Evolutionary conservation across 2,329 filamentous ascomycete species (phyloP), one percentile per base, ranked within the genome.

Genomic region (Fusarium anthophilum): DNA sequence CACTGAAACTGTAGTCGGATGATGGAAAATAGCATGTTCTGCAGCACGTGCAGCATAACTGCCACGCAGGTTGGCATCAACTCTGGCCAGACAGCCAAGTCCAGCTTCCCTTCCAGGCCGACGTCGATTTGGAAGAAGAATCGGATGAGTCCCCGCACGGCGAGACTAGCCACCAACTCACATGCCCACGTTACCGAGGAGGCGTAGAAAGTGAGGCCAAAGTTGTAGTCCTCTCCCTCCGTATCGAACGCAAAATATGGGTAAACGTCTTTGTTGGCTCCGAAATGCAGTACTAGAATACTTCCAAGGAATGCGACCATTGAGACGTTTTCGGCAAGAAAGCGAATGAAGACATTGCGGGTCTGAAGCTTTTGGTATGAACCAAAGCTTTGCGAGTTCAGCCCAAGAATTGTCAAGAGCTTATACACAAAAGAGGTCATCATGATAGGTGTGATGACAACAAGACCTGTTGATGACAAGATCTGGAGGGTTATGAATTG

Each of bases 1-100:
- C 67, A 79, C 45, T 81, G 84, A 75, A 93, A 92, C 72, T 89
- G 87, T 77, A 93, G 82, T 72, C 91, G 86, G 41, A 92, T 88
- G 76, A 93, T 92, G 51, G 89, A 91, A 82, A 93, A 92, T 63
- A 93, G 81, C 91, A 93, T 93, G 80, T 92, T 93, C 82, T 93
- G 91, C 81, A 92, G 79, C 57, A 92, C 91, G 76, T 93, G 91
- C 79, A 92, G 83, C 83, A 90, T 90, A 28, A 92, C 91, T 28
- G 89, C 89, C 26, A 91, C 88, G 62, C 89, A 89, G 7, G 91
- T 91, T 24, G 91, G 91, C 76, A 93, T 81, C 77, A 93, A 81
- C 83, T 92, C 91, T 5, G 91, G 91, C 89, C 91, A 92, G 63
- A 90, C 88, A 12, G 87, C 87, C 74, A 93, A 83, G 80, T 93